Conservation (phyloP, 2,329 filamentous ascomycete genomes). For the Pseudogymnoascus sp. region DNA sequence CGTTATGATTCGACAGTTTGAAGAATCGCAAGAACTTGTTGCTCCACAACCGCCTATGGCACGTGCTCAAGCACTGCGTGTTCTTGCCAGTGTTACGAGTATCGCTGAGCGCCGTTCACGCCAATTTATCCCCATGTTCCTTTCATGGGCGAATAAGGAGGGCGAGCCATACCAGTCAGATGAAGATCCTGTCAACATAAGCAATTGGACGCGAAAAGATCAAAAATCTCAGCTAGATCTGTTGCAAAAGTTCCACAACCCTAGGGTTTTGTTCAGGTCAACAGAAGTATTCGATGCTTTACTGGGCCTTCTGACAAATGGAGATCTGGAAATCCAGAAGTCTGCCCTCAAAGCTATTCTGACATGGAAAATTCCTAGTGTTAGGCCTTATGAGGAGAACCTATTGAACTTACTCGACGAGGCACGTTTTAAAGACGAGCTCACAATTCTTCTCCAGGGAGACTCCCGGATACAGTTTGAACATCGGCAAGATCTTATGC, state of each 20-base stretch:
- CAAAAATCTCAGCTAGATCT: slow-evolving; percentile 74
- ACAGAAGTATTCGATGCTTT: slow-evolving; percentile 68
- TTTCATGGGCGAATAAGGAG: slow-evolving; percentile 62
- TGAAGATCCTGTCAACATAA: slow-evolving; percentile 23
- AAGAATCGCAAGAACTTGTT: slow-evolving; percentile 50
- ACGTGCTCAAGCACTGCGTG: slow-evolving; percentile 68
- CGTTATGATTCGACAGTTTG: slow-evolving; percentile 54
- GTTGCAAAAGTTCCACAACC: slow-evolving; percentile 79
- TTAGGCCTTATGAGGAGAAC: slow-evolving; percentile 75
- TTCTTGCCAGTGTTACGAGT: slow-evolving; percentile 63
- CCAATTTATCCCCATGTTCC: slow-evolving; percentile 72
- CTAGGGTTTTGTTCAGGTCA: slow-evolving; percentile 70
- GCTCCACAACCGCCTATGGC: slow-evolving; percentile 46
- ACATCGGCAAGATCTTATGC: slow-evolving; percentile 68
- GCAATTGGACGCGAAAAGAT: slow-evolving; percentile 64
- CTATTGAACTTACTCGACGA: slow-evolving; percentile 83
- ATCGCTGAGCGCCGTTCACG: slow-evolving; percentile 82
- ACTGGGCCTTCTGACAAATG: slow-evolving; percentile 70
- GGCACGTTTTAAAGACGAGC: slow-evolving; percentile 81
- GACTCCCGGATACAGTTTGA: slow-evolving; percentile 63
- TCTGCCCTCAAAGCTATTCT: slow-evolving; percentile 75
- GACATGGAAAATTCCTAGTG: slow-evolving; percentile 73
- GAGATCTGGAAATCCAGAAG: slow-evolving; percentile 83
- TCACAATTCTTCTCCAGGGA: slow-evolving; percentile 78
- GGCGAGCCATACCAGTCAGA: slow-evolving; percentile 23